phyloP scores from a whole-genome alignment of 176 grass and related monocot species.

The Saccharum spontaneum region DNA sequence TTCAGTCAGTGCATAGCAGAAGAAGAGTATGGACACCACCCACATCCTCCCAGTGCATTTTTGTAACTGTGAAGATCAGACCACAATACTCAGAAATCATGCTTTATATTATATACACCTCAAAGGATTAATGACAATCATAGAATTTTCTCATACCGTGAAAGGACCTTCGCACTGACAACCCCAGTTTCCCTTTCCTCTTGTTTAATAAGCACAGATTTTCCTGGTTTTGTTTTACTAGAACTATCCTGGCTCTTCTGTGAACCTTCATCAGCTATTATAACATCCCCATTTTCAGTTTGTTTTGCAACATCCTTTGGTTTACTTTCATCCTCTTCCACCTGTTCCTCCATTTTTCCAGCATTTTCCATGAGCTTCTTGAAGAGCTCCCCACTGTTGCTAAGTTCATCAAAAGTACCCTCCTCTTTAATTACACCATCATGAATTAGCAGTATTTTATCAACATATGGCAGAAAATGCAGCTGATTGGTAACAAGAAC shows the following conservation, averaged over 20 bases:
- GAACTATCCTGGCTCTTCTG: slow-evolving; percentile 53
- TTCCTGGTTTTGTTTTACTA: slow-evolving; percentile 71
- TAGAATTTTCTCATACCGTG: slow-evolving; percentile 59
- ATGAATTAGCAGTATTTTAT: slow-evolving; percentile 88
- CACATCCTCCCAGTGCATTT: slow-evolving; percentile 90
- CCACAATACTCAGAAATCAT: slow-evolving; percentile 29
- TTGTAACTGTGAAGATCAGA: slow-evolving; percentile 71
- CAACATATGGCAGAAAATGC: slow-evolving; percentile 94
- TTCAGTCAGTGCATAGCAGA: slow-evolving; percentile 85
- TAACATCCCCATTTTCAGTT: slow-evolving; percentile 51
- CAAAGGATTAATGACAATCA: background rate
- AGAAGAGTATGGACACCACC: slow-evolving; percentile 73
- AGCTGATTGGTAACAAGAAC: slow-evolving; percentile 98
- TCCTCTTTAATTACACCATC: slow-evolving; percentile 94
- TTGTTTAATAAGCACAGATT: slow-evolving; percentile 95
- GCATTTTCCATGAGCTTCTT: slow-evolving; percentile 99
- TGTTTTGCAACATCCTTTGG: slow-evolving; percentile 41
- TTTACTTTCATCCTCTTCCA: slow-evolving; percentile 75
- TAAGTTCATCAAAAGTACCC: slow-evolving; percentile 97
- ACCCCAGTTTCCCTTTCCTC: slow-evolving; percentile 98
- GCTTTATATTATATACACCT: background rate
- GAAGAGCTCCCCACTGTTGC: slow-evolving; percentile 72
- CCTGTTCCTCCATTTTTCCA: slow-evolving; percentile 98
- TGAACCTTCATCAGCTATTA: slow-evolving; percentile 35
- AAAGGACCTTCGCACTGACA: slow-evolving; percentile 85